A percentile compares a stretch with the other conserved stretches of the same genome.
These are phyloP conservation scores for Skeletonema tropicum DNA, from an alignment of 108 stramenopile genomes.

Conservation along the genomic window DNA sequence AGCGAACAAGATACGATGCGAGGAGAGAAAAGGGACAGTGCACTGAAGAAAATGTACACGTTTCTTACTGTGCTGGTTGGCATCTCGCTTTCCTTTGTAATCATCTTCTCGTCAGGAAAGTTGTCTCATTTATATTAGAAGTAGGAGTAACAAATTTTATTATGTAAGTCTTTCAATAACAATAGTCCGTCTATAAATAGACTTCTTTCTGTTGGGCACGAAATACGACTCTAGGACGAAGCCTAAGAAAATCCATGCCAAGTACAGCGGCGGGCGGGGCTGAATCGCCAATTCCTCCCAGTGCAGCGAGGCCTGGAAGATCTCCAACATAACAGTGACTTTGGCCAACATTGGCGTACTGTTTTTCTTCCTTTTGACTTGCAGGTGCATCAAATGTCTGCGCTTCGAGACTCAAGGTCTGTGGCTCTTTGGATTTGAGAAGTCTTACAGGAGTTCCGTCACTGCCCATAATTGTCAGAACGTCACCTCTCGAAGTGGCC, in stretches of 20 bases:
- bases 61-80: neutral
- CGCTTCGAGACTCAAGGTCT: slow-evolving; percentile 15
- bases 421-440: slow-evolving; percentile 41
- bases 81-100: neutral
- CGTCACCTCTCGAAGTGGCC: slow-evolving; percentile 58
- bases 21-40: neutral
- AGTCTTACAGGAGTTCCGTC: slow-evolving; percentile 60
- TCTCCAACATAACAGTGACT: slow-evolving; percentile 67
- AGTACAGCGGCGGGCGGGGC: slow-evolving; percentile 74
- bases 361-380: slow-evolving; percentile 14
- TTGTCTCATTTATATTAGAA: neutral
- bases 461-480: slow-evolving; percentile 57
- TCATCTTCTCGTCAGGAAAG: neutral
- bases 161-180: neutral
- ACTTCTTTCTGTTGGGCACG: slow-evolving; percentile 63
- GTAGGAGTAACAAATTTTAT: neutral
- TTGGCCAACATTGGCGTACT: neutral
- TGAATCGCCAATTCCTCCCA: slow-evolving; percentile 67
- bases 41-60: neutral
- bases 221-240: slow-evolving; percentile 59
- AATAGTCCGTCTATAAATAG: slow-evolving; percentile 47
- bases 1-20: neutral
- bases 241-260: slow-evolving; percentile 75
- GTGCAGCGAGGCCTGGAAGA: slow-evolving; percentile 74
- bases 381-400: slow-evolving; percentile 23